phyloP scores from a whole-genome alignment of 371 early-diverging fungal species.

The Sporodiniella umbellata region DNA sequence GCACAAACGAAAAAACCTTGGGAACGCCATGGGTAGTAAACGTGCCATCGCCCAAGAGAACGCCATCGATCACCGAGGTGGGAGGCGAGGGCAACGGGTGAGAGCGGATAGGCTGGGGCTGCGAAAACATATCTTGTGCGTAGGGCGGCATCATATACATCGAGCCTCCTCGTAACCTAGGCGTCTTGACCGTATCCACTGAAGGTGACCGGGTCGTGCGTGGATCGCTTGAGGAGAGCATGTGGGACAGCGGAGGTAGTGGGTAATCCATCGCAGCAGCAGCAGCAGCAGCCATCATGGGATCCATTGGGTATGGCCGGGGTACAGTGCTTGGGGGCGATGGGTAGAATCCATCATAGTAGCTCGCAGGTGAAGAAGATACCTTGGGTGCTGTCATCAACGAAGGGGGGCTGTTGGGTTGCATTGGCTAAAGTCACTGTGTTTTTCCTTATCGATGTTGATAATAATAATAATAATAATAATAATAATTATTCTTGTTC shows the following conservation, averaged over 20 bases:
- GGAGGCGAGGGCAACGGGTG: constrained; percentile 29
- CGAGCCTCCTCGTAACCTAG: background rate
- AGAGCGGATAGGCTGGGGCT: background rate
- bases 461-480: no score
- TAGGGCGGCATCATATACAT: background rate
- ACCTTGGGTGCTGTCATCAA: constrained; percentile 19
- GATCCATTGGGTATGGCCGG: background rate
- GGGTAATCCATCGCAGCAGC: constrained; percentile 29
- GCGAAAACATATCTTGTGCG: background rate
- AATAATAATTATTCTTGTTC: no score
- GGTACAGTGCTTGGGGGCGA: constrained; percentile 7
- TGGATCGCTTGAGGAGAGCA: constrained; percentile 3
- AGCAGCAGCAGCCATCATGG: constrained; percentile 1
- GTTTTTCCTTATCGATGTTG: no score
- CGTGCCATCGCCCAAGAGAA: background rate
- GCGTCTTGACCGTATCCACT: background rate
- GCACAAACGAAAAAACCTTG: constrained; percentile 63
- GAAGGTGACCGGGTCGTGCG: background rate
- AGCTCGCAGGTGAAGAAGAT: constrained; percentile 15
- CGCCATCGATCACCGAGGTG: constrained; percentile 22
- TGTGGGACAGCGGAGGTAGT: constrained; percentile 43
- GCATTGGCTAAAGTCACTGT: no score
- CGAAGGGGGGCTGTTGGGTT: no score
- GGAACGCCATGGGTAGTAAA: constrained; percentile 12
- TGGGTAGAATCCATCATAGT: constrained; percentile 12